These are phyloP conservation scores for Moricandia moricandioides DNA, from an alignment of 345 rosid species.

Conservation along the genomic window DNA sequence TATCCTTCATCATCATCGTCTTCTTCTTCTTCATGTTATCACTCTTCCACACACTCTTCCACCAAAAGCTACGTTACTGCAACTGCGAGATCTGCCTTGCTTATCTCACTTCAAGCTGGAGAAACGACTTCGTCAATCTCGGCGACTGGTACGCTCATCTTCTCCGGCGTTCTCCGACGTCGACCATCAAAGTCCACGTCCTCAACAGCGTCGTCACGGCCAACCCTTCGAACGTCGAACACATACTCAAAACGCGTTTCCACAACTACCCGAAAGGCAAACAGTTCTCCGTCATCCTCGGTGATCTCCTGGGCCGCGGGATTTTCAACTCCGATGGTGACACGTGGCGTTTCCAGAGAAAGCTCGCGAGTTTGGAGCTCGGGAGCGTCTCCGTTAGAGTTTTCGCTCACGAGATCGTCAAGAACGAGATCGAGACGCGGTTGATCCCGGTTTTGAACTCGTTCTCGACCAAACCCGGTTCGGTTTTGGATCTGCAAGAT, in stretches of 20 bases:
- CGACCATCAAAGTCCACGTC: conserved; percentile 69
- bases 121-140: conserved; percentile 52
- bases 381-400: conserved; percentile 45
- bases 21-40: neutral
- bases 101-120: conserved; percentile 59
- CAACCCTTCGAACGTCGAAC: conserved; percentile 63
- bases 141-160: conserved; percentile 81
- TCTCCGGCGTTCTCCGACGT: conserved; percentile 49
- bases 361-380: conserved; percentile 63
- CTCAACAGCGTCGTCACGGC: conserved; percentile 66
- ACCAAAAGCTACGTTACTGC: conserved; percentile 50
- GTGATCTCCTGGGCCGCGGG: conserved; percentile 75
- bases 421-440: conserved; percentile 46
- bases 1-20: conserved; percentile 16
- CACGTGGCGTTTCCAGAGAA: conserved; percentile 63
- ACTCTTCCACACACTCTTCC: conserved; percentile 21
- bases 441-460: conserved; percentile 44
- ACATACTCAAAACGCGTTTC: conserved; percentile 66
- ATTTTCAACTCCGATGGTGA: conserved; percentile 83
- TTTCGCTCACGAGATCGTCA: conserved; percentile 55
- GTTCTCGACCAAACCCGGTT: neutral
- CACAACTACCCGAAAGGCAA: conserved; percentile 78
- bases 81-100: conserved; percentile 64
- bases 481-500: conserved; percentile 48
- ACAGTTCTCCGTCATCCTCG: conserved; percentile 65